Evolutionary conservation across 768 basidiomycete species (phyloP), one percentile per base, ranked within the genome.

Genomic region (Kwoniella pini): DNA sequence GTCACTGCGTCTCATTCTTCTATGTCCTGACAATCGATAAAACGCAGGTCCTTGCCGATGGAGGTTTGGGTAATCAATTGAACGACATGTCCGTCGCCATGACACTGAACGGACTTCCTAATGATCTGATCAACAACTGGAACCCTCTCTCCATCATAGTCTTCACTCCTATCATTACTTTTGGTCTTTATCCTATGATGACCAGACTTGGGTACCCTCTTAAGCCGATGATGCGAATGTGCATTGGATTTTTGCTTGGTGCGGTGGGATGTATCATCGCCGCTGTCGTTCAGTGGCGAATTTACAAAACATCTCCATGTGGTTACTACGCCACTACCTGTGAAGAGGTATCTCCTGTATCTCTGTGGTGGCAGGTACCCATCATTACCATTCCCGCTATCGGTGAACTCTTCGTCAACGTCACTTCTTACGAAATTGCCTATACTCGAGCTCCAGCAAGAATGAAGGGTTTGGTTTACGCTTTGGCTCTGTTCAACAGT

Each of bases 391-490:
- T 78, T 22, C 74, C 77, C 10, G 77, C 76, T 22, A 31, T 71
- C 39, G 76, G 70, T 15, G 78, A 78, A 53, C n/a, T 77, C 11
- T 75, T 79, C 49, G 67, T 76, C 59, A 74, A 72, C 58, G 66
- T 79, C 42, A 75, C 77, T 3, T 65, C 67, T 0, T 77, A 78
- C 58, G 77, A 79, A 64, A 39, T 75, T 19, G 78, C 78, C 22
- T 77, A 77, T 62, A 75, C 75, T 30, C 62, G 71, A 36, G 63
- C 78, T 11, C 78, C 78, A 3, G 68, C 67, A 24, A 54, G 73
- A 33, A 78, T 76, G 75, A 74, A 77, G 33, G 33, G n/a, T n/a
- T n/a, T n/a, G n/a, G n/a, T n/a, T n/a, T n/a, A n/a, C n/a, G n/a
- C n/a, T n/a, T n/a, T n/a, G n/a, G n/a, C n/a, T n/a, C n/a, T n/a